Evolutionary conservation across 371 early-diverging fungal species (phyloP).

Genomic region (Gilbertella persicaria): DNA sequence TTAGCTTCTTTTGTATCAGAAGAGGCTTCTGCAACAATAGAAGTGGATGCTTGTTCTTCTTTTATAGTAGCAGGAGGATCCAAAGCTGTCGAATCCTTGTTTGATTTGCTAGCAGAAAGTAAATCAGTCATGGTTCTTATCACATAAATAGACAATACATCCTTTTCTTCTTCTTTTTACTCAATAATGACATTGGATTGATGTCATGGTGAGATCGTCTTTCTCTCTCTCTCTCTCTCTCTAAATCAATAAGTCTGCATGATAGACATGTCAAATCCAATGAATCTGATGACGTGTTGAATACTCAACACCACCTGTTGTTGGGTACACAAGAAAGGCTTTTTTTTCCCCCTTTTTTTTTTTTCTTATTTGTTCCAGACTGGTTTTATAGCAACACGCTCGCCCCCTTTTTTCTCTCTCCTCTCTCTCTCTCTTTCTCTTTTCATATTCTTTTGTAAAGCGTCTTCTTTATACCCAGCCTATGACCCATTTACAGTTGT

Average conservation of each 20-base stretch:
- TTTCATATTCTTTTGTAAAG: not conserved
- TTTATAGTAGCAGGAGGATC: not conserved
- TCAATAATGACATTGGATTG: too few species aligned
- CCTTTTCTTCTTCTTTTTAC: too few species aligned
- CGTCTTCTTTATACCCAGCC: not conserved
- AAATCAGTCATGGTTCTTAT: too few species aligned
- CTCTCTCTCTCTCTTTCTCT: not conserved
- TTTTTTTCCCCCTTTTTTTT: not conserved
- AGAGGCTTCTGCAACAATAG: too few species aligned
- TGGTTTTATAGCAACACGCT: not conserved
- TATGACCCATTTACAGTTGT: not conserved
- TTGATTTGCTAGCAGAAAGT: too few species aligned
- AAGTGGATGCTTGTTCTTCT: not conserved
- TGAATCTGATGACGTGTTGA: not conserved
- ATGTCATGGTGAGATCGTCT: too few species aligned
- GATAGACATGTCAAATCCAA: not conserved
- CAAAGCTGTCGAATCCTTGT: too few species aligned
- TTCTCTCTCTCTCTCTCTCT: not conserved
- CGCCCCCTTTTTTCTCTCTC: not conserved
- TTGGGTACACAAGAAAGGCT: not conserved
- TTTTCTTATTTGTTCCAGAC: too few species aligned
- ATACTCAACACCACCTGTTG: not conserved
- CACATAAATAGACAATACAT: too few species aligned
- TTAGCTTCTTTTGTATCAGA: not conserved
- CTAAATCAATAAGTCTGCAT: not conserved